Percentiles rank a stretch among this genome's conserved stretches.
Conservation (phyloP, 306 rosid genomes). For the Echinosophora koreensis region DNA sequence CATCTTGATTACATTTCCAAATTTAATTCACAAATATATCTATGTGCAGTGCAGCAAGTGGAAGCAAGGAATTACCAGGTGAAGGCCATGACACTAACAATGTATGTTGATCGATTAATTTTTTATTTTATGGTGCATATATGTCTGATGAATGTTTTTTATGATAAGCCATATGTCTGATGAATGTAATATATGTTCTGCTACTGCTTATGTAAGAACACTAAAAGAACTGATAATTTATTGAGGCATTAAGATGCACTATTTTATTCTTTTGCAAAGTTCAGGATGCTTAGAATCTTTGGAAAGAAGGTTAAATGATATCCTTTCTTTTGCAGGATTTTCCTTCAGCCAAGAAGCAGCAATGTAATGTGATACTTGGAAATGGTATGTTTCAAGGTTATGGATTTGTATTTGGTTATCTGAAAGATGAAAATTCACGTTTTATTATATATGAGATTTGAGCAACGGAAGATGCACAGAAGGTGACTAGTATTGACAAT, state of each 20-base stretch:
- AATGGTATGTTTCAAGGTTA: constrained; percentile 52
- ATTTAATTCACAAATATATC: constrained; percentile 27
- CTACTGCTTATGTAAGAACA: constrained; percentile 11
- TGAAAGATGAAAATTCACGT: constrained; percentile 31
- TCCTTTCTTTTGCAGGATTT: constrained; percentile 49
- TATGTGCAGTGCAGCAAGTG: constrained; percentile 41
- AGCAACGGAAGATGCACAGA: constrained; percentile 40
- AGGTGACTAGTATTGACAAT: constrained; percentile 29
- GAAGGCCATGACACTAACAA: constrained; percentile 40
- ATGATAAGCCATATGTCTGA: neutral
- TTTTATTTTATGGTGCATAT: constrained; percentile 14
- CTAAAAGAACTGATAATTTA: neutral
- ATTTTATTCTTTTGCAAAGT: constrained; percentile 6
- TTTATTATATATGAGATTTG: constrained; percentile 43
- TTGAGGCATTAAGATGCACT: constrained; percentile 30
- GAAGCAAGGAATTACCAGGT: constrained; percentile 50
- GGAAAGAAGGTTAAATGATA: neutral
- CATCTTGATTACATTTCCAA: constrained; percentile 35
- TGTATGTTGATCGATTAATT: constrained; percentile 48
- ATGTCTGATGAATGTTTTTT: constrained; percentile 12
- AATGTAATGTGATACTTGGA: constrained; percentile 40
- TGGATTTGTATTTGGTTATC: constrained; percentile 34
- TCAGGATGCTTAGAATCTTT: constrained; percentile 35
- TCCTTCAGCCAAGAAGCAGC: constrained; percentile 41
- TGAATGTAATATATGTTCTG: constrained; percentile 23